Evolutionary conservation across 2,329 filamentous ascomycete genomes (phyloP).

Genomic region (Daldinia eschscholtzii): DNA sequence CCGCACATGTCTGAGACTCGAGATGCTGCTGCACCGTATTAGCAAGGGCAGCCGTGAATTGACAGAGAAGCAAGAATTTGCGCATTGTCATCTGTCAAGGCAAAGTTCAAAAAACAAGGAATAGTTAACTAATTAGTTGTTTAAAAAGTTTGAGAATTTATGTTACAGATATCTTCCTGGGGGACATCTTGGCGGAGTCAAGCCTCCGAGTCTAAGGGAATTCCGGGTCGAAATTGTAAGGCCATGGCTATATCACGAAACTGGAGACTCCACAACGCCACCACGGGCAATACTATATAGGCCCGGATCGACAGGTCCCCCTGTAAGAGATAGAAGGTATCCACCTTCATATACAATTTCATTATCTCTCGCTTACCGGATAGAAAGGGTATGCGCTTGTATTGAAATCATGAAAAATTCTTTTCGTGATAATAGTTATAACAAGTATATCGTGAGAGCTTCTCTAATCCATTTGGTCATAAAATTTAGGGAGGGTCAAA

Average conservation of each 20-base stretch:
- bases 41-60: slow-evolving; percentile 13
- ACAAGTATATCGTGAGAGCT: background rate
- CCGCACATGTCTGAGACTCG: slow-evolving; percentile 21
- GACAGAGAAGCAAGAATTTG: slow-evolving; percentile 16
- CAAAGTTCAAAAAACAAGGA: background rate
- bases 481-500: background rate
- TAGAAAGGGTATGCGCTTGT: background rate
- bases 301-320: slow-evolving; percentile 7
- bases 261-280: slow-evolving; percentile 2
- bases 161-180: slow-evolving; percentile 15
- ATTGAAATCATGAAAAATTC: background rate
- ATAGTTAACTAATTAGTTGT: no score
- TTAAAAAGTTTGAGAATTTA: background rate
- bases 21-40: slow-evolving; percentile 4
- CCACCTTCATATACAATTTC: slow-evolving; percentile 1
- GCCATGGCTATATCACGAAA: slow-evolving; percentile 3
- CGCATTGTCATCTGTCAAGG: slow-evolving; percentile 2
- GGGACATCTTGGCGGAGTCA: slow-evolving; percentile 34
- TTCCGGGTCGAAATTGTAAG: slow-evolving; percentile 19
- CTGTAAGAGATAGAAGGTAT: slow-evolving; percentile 8
- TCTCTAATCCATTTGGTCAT: background rate
- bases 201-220: slow-evolving; percentile 32
- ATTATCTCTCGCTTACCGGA: slow-evolving; percentile 1
- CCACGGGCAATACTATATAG: slow-evolving; percentile 3
- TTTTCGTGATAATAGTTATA: background rate